These are phyloP conservation scores for Neurospora sp. DNA, from an alignment of 2,329 filamentous ascomycete genomes.

Conservation along the genomic window DNA sequence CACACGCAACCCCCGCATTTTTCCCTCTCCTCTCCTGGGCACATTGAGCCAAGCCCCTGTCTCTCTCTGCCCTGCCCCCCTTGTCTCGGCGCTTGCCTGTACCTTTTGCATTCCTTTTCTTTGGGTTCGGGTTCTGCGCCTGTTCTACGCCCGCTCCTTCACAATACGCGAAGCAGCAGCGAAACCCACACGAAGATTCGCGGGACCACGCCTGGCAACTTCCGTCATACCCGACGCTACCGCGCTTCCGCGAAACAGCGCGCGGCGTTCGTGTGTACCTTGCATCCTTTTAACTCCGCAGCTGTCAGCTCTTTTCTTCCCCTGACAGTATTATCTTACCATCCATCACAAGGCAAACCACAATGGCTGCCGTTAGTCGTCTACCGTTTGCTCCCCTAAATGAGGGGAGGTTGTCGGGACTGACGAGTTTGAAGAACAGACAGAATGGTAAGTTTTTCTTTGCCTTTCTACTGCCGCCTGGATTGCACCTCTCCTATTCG, in stretches of 20 bases:
- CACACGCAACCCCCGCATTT: not conserved
- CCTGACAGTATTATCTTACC: slow-evolving; percentile 1
- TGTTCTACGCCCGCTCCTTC: not conserved
- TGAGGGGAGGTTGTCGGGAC: slow-evolving; percentile 56
- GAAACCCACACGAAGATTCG: not conserved
- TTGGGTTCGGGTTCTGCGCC: not conserved
- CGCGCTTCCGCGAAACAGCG: not conserved
- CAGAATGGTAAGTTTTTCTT: slow-evolving; percentile 53
- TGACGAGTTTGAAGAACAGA: slow-evolving; percentile 69
- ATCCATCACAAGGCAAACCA: slow-evolving; percentile 10
- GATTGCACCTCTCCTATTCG: not conserved
- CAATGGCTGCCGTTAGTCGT: slow-evolving; percentile 49
- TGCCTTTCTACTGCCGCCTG: not conserved
- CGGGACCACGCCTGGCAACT: not conserved
- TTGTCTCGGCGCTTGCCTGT: not conserved
- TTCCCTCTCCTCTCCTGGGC: not conserved
- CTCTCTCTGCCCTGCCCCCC: not conserved
- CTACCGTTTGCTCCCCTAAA: slow-evolving; percentile 71
- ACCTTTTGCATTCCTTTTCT: not conserved
- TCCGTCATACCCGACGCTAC: not conserved
- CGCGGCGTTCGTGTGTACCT: not conserved
- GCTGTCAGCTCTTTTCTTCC: not conserved
- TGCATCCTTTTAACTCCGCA: not conserved
- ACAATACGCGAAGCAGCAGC: not conserved
- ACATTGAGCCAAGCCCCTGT: not conserved